Evolutionary conservation across 78 protist genomes (phyloP).

Genomic region (Dictyostelium intermedium): DNA sequence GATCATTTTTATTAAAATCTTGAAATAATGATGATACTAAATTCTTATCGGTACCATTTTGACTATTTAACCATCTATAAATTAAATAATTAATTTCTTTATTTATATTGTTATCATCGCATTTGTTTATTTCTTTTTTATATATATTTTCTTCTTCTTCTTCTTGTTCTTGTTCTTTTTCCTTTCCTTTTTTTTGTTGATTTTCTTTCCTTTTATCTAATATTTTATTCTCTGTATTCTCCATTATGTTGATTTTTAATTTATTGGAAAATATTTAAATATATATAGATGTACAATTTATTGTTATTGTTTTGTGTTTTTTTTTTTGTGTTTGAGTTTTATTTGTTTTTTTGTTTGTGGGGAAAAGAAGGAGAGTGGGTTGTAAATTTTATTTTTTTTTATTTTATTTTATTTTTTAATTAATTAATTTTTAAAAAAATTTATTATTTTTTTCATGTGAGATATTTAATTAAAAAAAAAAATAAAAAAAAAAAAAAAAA

Average conservation of each 20-base stretch:
- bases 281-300: too few species aligned
- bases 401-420: too few species aligned
- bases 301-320: too few species aligned
- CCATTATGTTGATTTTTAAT: background rate
- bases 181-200: background rate
- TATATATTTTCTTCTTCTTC: background rate
- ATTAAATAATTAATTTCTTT: conserved; percentile 31
- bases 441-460: background rate
- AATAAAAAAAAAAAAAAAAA: too few species aligned
- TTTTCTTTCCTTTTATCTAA: background rate
- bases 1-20: background rate
- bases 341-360: background rate
- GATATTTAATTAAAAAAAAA: too few species aligned
- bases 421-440: too few species aligned
- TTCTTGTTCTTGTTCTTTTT: background rate
- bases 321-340: too few species aligned
- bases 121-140: background rate
- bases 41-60: background rate
- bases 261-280: background rate
- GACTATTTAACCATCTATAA: conserved; percentile 25
- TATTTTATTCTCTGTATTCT: background rate
- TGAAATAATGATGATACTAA: background rate
- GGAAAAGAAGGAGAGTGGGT: background rate
- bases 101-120: background rate
- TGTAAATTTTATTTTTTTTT: background rate